phyloP scores from a whole-genome alignment of 2,329 filamentous ascomycete genomes.

The Xylariales sp. region DNA sequence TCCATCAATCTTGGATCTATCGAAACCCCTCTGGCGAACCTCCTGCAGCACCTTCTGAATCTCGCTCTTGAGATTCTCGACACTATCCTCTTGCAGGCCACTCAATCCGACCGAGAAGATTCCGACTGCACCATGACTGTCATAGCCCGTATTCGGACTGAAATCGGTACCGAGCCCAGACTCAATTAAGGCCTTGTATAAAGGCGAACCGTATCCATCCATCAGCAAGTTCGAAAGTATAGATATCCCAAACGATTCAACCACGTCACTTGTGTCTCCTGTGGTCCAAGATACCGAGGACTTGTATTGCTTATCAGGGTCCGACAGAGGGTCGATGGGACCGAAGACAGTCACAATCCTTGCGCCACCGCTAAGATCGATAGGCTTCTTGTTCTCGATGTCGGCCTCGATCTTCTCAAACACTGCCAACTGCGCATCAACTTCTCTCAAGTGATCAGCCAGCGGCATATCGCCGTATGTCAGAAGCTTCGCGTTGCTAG shows the following conservation, averaged over 20 bases:
- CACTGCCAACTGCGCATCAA: slow-evolving; percentile 67
- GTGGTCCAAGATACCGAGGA: slow-evolving; percentile 92
- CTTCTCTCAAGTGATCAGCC: slow-evolving; percentile 71
- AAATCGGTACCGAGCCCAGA: slow-evolving; percentile 87
- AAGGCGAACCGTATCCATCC: slow-evolving; percentile 90
- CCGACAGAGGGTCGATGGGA: slow-evolving; percentile 81
- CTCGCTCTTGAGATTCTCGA: slow-evolving; percentile 69
- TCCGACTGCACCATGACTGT: slow-evolving; percentile 69
- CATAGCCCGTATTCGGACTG: slow-evolving; percentile 91
- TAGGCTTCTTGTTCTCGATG: slow-evolving; percentile 69
- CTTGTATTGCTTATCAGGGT: slow-evolving; percentile 84
- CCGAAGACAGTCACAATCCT: slow-evolving; percentile 68
- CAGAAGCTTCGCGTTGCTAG: slow-evolving; percentile 92
- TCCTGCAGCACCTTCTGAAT: slow-evolving; percentile 70
- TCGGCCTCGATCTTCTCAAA: slow-evolving; percentile 72
- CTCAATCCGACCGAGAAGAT: slow-evolving; percentile 90
- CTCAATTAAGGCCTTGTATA: slow-evolving; percentile 87
- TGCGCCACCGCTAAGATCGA: slow-evolving; percentile 64
- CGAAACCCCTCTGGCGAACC: slow-evolving; percentile 73
- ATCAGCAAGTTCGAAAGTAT: slow-evolving; percentile 80
- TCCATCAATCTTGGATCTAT: slow-evolving; percentile 85
- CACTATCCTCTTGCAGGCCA: slow-evolving; percentile 78
- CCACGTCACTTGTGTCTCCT: slow-evolving; percentile 73
- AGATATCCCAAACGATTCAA: slow-evolving; percentile 84
- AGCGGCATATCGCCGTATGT: slow-evolving; percentile 94